Base-by-base conservation (phyloP, 2,329 filamentous ascomycete genomes). In the Venturia pyrina region DNA sequence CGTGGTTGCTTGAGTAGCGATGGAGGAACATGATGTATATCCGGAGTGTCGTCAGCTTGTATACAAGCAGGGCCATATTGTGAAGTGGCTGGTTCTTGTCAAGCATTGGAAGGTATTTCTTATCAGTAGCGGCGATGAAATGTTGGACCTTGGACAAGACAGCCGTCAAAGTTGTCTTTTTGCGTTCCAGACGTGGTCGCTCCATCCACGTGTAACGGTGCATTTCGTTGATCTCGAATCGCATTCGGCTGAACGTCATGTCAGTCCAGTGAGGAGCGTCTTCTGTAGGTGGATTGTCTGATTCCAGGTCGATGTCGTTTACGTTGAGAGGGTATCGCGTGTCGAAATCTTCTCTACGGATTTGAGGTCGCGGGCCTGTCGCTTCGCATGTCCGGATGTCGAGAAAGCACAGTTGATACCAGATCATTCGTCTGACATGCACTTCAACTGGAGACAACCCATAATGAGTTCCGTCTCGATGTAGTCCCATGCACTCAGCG, bases 361-460 rank as follows among this genome's bases (percentile, higher is more conserved):
- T 90, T 64, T 85, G 83, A 0, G 88, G 87, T 32, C 86, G 82
- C 10, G 89, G 89, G 0, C 89, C 89, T 68, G 90, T 89, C 1
- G 87, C 85, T 75, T 92, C 89, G 71, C 86, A 89, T 0, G 89
- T 91, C 48, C 88, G 82, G 66, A 91, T 83, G 72, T 92, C 89
- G 10, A 93, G 80, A 72, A 90, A 90, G 74, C 88, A 91, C 24
- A 93, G 80, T 70, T 92, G 89, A 72, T 91, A 87, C 89, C 89
- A 92, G 43, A 91, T 80, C 48, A 91, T 77, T 5, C 89, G 84
- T 15, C 89, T 84, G 3, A 91, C 80, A 64, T 92, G 88, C 0
- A 85, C 87, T 70, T 92, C 89, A 2, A 91, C 77, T 0, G 89
- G 82, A 2, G 81, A 84, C 66, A 89, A 81, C 1, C 83, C 85